Base-by-base conservation (phyloP, 208 protist species). In the Crithidia brevicula region DNA sequence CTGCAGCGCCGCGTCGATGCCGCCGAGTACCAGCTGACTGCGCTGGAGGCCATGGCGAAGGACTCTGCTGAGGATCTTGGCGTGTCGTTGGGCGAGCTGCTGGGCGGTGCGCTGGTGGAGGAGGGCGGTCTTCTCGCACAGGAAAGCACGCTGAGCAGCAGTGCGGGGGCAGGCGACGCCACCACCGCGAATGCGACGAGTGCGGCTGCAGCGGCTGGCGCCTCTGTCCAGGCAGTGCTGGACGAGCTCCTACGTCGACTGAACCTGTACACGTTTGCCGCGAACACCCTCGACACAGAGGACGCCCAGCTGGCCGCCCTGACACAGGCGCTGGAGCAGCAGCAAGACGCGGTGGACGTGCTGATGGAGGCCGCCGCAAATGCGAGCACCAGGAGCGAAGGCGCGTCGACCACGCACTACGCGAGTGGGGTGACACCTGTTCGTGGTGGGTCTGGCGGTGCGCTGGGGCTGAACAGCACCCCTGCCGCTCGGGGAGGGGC, bases 231-330 rank as follows among this genome's bases (percentile, higher is more conserved):
- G 49, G 31, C 56, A 33, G 74, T 85, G 10, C 34, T 88, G 27
- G 74, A 82, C 36, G 71, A 67, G 49, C 61, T 88, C n/a, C 70
- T 83, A 13, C 70, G 75, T n/a, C 58, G 74, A 27, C 64, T 81
- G 9, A 63, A 71, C 68, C 43, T 63, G 25, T 80, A 53, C 67
- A 71, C 67, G 2, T 67, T 77, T 31, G 74, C 59, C 22, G 75
- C 75, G 16, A 75, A 67, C 40, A 71, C 68, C n/a, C 25, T 79
- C 9, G 74, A 82, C 59, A 53, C 74, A 7, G 74, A 88, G 53
- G 60, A 72, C 49, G 53, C 23, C 16, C 74, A 83, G 67, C 43
- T 81, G 36, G 57, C 60, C 7, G 72, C 70, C 34, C 73, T 89
- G 20, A 67, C 49, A 25, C 36, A 50, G 3, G 66, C 72, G 20